Percentiles rank a stretch among this genome's conserved stretches.
phyloP scores from a whole-genome alignment of 2,329 filamentous ascomycete genomes.

The Fusarium floridanum region DNA sequence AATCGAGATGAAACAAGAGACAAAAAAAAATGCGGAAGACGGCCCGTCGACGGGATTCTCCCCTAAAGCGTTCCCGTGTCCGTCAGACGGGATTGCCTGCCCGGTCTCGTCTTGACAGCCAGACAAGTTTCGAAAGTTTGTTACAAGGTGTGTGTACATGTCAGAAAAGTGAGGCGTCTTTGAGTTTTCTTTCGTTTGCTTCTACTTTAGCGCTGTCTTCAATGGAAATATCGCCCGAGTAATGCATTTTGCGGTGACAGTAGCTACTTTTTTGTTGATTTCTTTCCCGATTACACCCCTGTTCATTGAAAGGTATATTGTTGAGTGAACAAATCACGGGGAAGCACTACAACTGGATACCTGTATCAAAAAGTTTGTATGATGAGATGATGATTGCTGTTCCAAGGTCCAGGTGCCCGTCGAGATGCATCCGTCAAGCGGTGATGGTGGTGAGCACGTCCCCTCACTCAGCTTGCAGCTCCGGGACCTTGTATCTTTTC shows the following conservation, averaged over 20 bases:
- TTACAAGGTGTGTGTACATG: not conserved
- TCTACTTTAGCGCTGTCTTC: not conserved
- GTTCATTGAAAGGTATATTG: not conserved
- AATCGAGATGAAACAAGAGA: conserved; percentile 19
- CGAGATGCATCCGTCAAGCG: conserved; percentile 15
- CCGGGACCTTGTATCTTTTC: not conserved
- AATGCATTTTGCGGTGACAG: not conserved
- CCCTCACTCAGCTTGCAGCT: conserved; percentile 3
- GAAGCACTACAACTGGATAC: no score
- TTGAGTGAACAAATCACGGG: conserved; percentile 4
- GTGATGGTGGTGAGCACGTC: conserved; percentile 33
- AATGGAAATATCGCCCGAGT: not conserved
- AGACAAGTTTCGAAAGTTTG: not conserved
- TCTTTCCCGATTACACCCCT: conserved; percentile 12
- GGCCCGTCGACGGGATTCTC: conserved; percentile 21
- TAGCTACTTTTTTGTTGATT: not conserved
- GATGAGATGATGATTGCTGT: conserved; percentile 3
- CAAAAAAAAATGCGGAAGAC: conserved; percentile 11
- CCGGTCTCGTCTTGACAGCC: not conserved
- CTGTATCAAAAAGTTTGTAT: not conserved
- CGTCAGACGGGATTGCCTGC: conserved; percentile 2
- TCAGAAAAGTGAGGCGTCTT: not conserved
- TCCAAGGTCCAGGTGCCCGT: conserved; percentile 12
- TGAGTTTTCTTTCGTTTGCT: not conserved
- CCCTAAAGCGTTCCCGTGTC: conserved; percentile 17